A percentile compares a stretch with the other conserved stretches of the same genome.
Conservation (phyloP, 371 early-diverging fungal species). For the Haplosporangium sp. region DNA sequence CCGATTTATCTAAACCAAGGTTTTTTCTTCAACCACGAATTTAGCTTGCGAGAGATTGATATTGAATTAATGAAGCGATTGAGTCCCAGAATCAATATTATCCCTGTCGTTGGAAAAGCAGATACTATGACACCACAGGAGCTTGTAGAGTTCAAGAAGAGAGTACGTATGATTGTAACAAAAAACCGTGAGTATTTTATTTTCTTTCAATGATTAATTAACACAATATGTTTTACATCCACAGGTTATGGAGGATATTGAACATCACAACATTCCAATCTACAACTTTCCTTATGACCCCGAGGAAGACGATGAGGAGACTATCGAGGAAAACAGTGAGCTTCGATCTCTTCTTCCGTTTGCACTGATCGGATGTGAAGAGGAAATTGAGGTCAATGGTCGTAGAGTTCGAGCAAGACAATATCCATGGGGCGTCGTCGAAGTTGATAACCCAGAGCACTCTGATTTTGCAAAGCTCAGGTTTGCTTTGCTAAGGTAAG, state of each 20-base stretch:
- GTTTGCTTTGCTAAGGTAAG: slow-evolving; percentile 85
- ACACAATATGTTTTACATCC: neutral
- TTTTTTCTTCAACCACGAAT: neutral
- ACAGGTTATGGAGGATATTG: slow-evolving; percentile 92
- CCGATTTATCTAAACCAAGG: neutral
- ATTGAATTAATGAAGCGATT: slow-evolving; percentile 96
- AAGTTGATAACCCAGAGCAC: slow-evolving; percentile 90
- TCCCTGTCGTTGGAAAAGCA: slow-evolving; percentile 90
- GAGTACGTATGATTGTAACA: slow-evolving; percentile 60
- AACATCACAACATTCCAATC: slow-evolving; percentile 92
- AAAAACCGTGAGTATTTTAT: slow-evolving; percentile 5
- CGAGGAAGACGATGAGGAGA: slow-evolving; percentile 91
- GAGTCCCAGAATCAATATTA: slow-evolving; percentile 93
- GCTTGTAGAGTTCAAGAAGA: slow-evolving; percentile 84
- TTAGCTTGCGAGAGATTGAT: slow-evolving; percentile 93
- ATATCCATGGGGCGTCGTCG: slow-evolving; percentile 99
- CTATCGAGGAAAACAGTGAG: slow-evolving; percentile 96
- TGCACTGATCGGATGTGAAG: slow-evolving; percentile 96
- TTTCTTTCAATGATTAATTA: neutral
- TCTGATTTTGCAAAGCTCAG: slow-evolving; percentile 98
- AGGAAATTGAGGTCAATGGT: slow-evolving; percentile 85
- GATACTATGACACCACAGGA: slow-evolving; percentile 84
- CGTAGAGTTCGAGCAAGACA: slow-evolving; percentile 92
- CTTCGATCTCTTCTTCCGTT: slow-evolving; percentile 93
- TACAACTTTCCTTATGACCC: slow-evolving; percentile 86